Evolutionary conservation across 495 filamentous ascomycete species (phyloP), one percentile per base, ranked within the genome.

Genomic region (Lophiotrema nucula): DNA sequence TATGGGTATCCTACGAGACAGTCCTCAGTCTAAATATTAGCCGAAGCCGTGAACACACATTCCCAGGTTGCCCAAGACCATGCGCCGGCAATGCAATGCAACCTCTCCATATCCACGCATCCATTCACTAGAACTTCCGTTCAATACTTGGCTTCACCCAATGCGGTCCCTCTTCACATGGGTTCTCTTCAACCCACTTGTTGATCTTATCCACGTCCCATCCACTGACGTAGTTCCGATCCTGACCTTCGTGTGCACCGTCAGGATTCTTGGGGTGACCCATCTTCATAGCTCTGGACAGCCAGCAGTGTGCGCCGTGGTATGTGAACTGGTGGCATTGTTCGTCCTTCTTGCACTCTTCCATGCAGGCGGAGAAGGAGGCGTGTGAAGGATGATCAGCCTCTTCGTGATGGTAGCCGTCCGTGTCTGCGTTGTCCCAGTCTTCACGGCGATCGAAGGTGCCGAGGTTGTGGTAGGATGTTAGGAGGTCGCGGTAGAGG

Each of bases 201-300:
- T n/a, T 21, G 25, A 66, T 62, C 24, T 56, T 53, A 8, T 49
- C 58, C 4, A 16, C 47, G 25, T 44, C 42, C 58, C 58, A 66
- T 13, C 63, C 63, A 41, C 47, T 58, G 13, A 46, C 25, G 23
- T 35, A 57, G 23, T 12, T 27, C 11, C 43, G 12, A 31, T 49
- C 43, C 18, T 23, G 21, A 28, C 49, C 53, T 5, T 39, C 21
- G 28, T 38, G 28, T 12, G 27, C 27, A 4, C 53, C 53, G 3
- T 47, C 43, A 10, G 53, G 41, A 1, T 46, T 25, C 47, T 26
- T 46, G 10, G 11, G 1, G 6, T 44, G 22, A 8, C 57, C 62
- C 19, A 60, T 10, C 2, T 53, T 19, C 13, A 66, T 41, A 22
- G 10, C 25, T 10, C 45, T 25, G 18, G 53, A 43, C 47, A 66